Percentiles rank a stretch among this genome's conserved stretches.
phyloP scores from a whole-genome alignment of 306 rosid genomes.

The Lathyrus tuberosus region DNA sequence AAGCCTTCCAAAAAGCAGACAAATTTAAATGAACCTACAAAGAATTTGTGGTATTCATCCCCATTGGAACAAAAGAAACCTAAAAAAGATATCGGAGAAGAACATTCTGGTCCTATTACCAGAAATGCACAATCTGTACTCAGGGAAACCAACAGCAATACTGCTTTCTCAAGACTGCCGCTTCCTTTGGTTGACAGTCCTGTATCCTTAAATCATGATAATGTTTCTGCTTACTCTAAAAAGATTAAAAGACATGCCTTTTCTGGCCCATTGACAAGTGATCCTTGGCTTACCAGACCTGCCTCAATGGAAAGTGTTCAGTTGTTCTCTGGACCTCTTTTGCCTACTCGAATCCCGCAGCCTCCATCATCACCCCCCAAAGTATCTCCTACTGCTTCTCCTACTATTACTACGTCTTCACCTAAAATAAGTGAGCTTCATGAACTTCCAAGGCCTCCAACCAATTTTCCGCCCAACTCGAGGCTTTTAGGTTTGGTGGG shows the following conservation, averaged over 20 bases:
- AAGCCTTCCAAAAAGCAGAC: conserved; percentile 47
- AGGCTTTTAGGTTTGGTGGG: conserved; percentile 63
- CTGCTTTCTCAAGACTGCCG: conserved; percentile 56
- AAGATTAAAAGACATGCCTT: conserved; percentile 73
- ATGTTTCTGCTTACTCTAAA: conserved; percentile 58
- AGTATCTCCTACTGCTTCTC: conserved; percentile 73
- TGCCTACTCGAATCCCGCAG: conserved; percentile 67
- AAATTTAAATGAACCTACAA: conserved; percentile 47
- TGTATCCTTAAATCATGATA: conserved; percentile 48
- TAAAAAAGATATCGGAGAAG: conserved; percentile 52
- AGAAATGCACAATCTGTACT: conserved; percentile 59
- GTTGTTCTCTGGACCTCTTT: conserved; percentile 83
- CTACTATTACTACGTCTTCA: conserved; percentile 72
- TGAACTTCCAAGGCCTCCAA: conserved; percentile 95
- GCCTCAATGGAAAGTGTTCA: conserved; percentile 52
- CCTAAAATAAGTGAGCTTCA: conserved; percentile 97
- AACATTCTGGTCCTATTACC: conserved; percentile 44
- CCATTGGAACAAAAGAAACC: conserved; percentile 68
- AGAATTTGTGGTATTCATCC: conserved; percentile 81
- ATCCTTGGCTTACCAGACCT: conserved; percentile 60
- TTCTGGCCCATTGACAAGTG: conserved; percentile 87
- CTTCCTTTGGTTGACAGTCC: conserved; percentile 63
- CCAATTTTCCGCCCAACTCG: conserved; percentile 56
- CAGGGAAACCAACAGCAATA: conserved; percentile 75
- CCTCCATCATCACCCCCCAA: conserved; percentile 73